Evolutionary conservation across 148 eudicot genomes (phyloP), one percentile per base, ranked within the genome.

Genomic region (Arctostaphylos glauca): DNA sequence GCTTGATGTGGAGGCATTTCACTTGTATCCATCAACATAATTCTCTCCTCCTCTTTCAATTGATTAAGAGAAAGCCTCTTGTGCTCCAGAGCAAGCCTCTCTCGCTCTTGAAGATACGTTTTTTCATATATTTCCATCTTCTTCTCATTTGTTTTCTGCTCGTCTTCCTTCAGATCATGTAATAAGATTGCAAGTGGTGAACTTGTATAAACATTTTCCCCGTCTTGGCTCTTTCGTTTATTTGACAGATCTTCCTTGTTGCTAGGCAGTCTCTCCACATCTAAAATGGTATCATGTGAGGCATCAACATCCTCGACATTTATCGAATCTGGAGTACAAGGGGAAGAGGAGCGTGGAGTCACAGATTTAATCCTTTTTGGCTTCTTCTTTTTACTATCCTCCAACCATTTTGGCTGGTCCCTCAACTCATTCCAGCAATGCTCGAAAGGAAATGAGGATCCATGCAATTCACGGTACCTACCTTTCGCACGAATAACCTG

Each of bases 391-490:
- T 72, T 72, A 48, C 15, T 18, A 1, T 74, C 54, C 31, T 74
- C 77, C 38, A 48, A 3, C 77, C 54, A 47, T 18, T 74, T 74
- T 47, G 77, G 77, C 0, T 74, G 77, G 54, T 48, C 25, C 38
- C 15, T 74, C 31, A 74, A 74, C 38, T 3, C 77, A 19, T 74
- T 74, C 77, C 77, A 74, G 52, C 77, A 74, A 48, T 74, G 77
- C 48, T 74, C 55, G n/a, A 47, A 74, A 8, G 14, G 77, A 48
- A 47, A 74, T 47, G 77, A 47, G 54, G 54, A 47, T 74, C 52
- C 52, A n/a, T 48, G 9, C 23, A 74, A 9, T 49, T 74, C 77
- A 47, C 52, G 25, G 54, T 74, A 47, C 54, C n/a, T 47, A 2
- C 8, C 21, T 48, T 74, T 74, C 10, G 77, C 77, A 1, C 9